A percentile compares a stretch with the other conserved stretches of the same genome.
phyloP scores from a whole-genome alignment of 1,284 basidiomycete species.

The Trametes versicolor region DNA sequence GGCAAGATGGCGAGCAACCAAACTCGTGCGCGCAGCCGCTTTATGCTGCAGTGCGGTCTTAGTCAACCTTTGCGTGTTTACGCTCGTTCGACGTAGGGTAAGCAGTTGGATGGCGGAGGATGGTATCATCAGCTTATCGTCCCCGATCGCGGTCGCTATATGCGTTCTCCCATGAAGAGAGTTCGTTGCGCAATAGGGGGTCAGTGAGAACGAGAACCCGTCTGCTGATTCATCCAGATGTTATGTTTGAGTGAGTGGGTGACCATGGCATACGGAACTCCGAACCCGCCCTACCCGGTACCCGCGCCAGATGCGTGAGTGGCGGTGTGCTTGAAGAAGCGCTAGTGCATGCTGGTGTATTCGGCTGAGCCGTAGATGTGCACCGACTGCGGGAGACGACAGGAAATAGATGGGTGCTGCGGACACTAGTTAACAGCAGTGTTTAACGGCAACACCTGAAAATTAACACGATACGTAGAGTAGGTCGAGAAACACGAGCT shows the following conservation, averaged over 20 bases:
- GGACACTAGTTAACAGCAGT: too few species aligned
- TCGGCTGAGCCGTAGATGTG: too few species aligned
- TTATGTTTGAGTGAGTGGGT: not conserved
- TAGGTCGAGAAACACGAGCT: too few species aligned
- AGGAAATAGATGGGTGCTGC: too few species aligned
- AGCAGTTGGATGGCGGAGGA: conserved; percentile 24
- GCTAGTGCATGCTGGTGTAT: too few species aligned
- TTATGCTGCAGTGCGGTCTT: not conserved
- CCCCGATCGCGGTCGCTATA: conserved; percentile 15
- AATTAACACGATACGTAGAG: too few species aligned
- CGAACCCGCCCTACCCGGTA: not conserved
- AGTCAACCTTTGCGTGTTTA: not conserved
- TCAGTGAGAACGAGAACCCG: conserved; percentile 1
- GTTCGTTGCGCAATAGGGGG: not conserved
- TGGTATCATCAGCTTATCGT: conserved; percentile 36
- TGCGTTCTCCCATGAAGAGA: conserved; percentile 1
- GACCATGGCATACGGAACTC: conserved; percentile 18
- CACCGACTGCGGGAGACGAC: too few species aligned
- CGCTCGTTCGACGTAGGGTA: conserved; percentile 8
- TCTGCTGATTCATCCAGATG: conserved; percentile 11
- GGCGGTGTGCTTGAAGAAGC: too few species aligned
- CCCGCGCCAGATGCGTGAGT: too few species aligned
- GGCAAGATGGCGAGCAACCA: conserved; percentile 44
- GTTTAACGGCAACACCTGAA: too few species aligned
- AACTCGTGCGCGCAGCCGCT: conserved; percentile 29